phyloP scores from a whole-genome alignment of 305 asterid species.

The Fraxinus baroniana region DNA sequence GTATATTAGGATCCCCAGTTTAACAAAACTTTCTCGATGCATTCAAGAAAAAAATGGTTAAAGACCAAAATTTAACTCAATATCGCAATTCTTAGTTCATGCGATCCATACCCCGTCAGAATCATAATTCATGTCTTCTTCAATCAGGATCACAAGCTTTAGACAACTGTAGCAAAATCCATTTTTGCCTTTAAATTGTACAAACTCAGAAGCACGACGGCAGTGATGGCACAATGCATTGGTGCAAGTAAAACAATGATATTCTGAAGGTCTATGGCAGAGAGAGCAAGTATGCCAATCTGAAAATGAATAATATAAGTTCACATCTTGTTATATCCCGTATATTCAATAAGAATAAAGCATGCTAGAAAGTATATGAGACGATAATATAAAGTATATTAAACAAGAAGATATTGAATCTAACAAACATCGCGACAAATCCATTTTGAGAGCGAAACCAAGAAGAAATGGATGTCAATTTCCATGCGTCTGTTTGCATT shows the following conservation, averaged over 20 bases:
- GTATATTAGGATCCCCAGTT: background rate
- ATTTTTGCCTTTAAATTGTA: constrained; percentile 45
- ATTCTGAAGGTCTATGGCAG: constrained; percentile 44
- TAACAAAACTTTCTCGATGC: background rate
- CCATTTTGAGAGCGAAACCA: constrained; percentile 9
- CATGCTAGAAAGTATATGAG: background rate
- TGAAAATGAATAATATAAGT: constrained; percentile 34
- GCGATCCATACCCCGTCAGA: constrained; percentile 78
- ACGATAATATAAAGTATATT: constrained; percentile 8
- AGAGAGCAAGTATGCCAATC: constrained; percentile 69
- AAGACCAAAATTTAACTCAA: constrained; percentile 9
- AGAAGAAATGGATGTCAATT: background rate
- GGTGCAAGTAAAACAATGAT: constrained; percentile 70
- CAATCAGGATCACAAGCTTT: constrained; percentile 65
- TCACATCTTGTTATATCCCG: constrained; percentile 18
- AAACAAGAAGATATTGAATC: constrained; percentile 7
- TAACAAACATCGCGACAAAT: constrained; percentile 9
- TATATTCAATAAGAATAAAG: constrained; percentile 9
- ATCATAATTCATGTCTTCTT: constrained; percentile 48
- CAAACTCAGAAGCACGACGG: constrained; percentile 33
- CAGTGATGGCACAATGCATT: constrained; percentile 60
- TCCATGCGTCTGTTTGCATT: background rate
- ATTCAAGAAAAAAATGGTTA: background rate
- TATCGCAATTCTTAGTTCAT: constrained; percentile 2
- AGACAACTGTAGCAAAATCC: constrained; percentile 78